Evolutionary conservation across 306 rosid genomes (phyloP).

Genomic region (Cicer bijugum): DNA sequence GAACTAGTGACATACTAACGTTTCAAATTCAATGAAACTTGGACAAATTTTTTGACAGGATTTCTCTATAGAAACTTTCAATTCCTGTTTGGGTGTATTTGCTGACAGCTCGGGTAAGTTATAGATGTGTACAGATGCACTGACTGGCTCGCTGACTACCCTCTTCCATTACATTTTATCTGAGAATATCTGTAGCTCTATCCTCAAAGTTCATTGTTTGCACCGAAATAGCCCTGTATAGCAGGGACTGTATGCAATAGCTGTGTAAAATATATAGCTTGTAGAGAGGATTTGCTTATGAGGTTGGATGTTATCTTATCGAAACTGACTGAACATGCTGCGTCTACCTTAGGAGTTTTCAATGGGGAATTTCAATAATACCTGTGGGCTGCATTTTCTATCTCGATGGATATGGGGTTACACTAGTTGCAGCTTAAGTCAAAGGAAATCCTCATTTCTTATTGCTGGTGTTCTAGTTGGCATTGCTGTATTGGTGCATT

Average conservation of each 20-base stretch:
- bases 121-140: constrained; percentile 53
- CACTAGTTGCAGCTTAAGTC: constrained; percentile 40
- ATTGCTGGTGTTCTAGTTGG: constrained; percentile 56
- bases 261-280: not conserved
- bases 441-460: constrained; percentile 48
- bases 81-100: constrained; percentile 64
- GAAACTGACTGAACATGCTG: constrained; percentile 48
- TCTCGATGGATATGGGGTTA: constrained; percentile 63
- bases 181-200: too few species aligned
- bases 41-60: constrained; percentile 64
- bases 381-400: constrained; percentile 64
- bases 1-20: constrained; percentile 14
- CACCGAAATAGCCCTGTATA: constrained; percentile 26
- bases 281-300: constrained; percentile 37
- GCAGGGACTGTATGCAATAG: constrained; percentile 10
- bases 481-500: constrained; percentile 50
- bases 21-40: constrained; percentile 44
- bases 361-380: constrained; percentile 62
- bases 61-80: constrained; percentile 73
- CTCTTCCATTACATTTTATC: too few species aligned
- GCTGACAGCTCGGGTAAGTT: constrained; percentile 58
- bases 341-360: constrained; percentile 65
- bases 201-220: constrained; percentile 28
- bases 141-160: too few species aligned
- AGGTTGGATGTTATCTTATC: constrained; percentile 33